phyloP scores from a whole-genome alignment of 1,139 yeast genomes.

The Lipomyces yarrowii region DNA sequence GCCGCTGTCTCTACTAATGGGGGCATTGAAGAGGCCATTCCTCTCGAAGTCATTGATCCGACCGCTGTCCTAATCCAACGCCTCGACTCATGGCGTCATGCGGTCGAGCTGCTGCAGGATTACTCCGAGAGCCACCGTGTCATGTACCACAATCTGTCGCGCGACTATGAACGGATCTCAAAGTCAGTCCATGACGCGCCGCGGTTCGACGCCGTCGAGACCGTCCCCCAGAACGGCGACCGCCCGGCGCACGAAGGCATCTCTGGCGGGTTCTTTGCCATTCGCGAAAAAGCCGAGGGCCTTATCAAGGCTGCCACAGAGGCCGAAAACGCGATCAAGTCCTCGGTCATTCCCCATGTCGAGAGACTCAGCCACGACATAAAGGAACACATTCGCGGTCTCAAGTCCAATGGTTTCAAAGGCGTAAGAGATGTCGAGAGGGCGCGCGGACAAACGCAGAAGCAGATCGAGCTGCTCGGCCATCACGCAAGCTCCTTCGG shows the following conservation, averaged over 20 bases:
- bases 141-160: conserved; percentile 22
- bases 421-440: conserved; percentile 46
- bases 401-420: conserved; percentile 44
- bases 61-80: conserved; percentile 42
- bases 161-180: conserved; percentile 26
- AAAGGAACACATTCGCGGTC: conserved; percentile 47
- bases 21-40: conserved; percentile 25
- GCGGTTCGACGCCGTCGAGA: conserved; percentile 23
- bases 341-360: conserved; percentile 43
- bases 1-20: not conserved
- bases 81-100: conserved; percentile 45
- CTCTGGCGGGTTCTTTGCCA: conserved; percentile 42
- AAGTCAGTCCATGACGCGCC: conserved; percentile 24
- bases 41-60: conserved; percentile 41
- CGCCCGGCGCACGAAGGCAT: conserved; percentile 36
- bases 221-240: conserved; percentile 2
- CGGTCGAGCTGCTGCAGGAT: conserved; percentile 38
- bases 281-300: conserved; percentile 42
- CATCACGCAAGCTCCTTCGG: conserved; percentile 38
- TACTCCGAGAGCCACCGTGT: conserved; percentile 24
- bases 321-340: conserved; percentile 41
- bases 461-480: conserved; percentile 45
- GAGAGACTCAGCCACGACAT: conserved; percentile 44
- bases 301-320: conserved; percentile 42
- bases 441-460: conserved; percentile 43